Conservation (phyloP, 1,139 yeast genomes). For the Zygosaccharomyces pseudobailii region DNA sequence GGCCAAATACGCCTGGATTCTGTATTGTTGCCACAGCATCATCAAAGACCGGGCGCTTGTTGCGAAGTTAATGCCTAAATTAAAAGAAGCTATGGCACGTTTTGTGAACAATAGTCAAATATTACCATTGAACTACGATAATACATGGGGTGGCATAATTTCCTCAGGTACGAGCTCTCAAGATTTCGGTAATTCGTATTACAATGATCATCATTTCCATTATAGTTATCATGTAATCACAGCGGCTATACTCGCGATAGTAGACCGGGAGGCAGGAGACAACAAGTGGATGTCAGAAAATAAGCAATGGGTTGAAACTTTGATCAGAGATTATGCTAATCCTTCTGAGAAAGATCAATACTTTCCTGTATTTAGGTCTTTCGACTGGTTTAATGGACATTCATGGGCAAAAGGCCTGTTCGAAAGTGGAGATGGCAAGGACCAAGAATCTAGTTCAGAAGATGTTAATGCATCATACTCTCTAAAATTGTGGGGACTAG, state of each 20-base stretch:
- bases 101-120: conserved; percentile 51
- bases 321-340: conserved; percentile 67
- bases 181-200: conserved; percentile 74
- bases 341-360: conserved; percentile 50
- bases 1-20: conserved; percentile 70
- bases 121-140: conserved; percentile 61
- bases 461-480: conserved; percentile 73
- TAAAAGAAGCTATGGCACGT: conserved; percentile 56
- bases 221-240: conserved; percentile 76
- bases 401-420: conserved; percentile 79
- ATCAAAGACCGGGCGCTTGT: conserved; percentile 48
- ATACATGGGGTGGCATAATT: conserved; percentile 68
- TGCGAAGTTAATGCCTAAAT: conserved; percentile 42
- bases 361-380: conserved; percentile 72
- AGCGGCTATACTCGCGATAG: conserved; percentile 56
- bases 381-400: conserved; percentile 77
- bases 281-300: conserved; percentile 51
- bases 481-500: conserved; percentile 63
- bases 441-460: conserved; percentile 73
- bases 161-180: conserved; percentile 53
- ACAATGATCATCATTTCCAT: conserved; percentile 81
- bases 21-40: conserved; percentile 57
- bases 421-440: conserved; percentile 72
- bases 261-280: conserved; percentile 43
- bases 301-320: conserved; percentile 52